Base-by-base conservation (phyloP, 1,139 yeast genomes). In the Suhomyces kunorum region DNA sequence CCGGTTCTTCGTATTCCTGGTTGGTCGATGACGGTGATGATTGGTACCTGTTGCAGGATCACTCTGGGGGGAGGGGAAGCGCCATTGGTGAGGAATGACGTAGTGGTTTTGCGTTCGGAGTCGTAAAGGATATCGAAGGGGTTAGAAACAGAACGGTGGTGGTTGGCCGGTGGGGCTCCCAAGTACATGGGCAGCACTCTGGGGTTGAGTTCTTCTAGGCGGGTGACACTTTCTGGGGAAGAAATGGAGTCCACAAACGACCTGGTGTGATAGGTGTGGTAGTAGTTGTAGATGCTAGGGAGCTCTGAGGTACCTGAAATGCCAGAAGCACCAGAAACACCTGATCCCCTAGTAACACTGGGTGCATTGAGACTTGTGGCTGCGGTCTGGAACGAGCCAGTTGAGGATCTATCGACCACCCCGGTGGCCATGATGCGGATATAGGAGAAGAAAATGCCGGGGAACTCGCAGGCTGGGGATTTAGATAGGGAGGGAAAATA, bases 1-100 rank as follows among this genome's bases (percentile, higher is more conserved):
- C 64, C 65, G 0, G 64, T 42, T 34, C 72, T 46, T 14, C 52
- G 49, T 40, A 48, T 20, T 28, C 39, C 28, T 9, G 40, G 43
- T 23, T 58, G 56, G 26, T 63, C 68, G 1, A 68, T 55, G 15
- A 63, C 44, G 0, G 74, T 68, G 13, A 58, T 54, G 1, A 45
- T 44, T 6, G 59, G 55, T 9, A 44, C 28, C 23, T 18, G 24
- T 17, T 30, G 38, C 30, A 29, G 23, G 18, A 18, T 13, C n/a
- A 33, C 11, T 8, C 9, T 14, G 16, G 34, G 12, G 9, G 18
- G n/a, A 5, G 11, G 20, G 14, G 20, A 11, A 9, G 13, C 13
- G 7, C 12, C 11, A n/a, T 13, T 27, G 22, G 20, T 25, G n/a
- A 7, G 7, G 16, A 15, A 36, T 7, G 38, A 22, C 6, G 34